Conservation (phyloP, 495 filamentous ascomycete genomes). For the Apodospora peruviana region DNA sequence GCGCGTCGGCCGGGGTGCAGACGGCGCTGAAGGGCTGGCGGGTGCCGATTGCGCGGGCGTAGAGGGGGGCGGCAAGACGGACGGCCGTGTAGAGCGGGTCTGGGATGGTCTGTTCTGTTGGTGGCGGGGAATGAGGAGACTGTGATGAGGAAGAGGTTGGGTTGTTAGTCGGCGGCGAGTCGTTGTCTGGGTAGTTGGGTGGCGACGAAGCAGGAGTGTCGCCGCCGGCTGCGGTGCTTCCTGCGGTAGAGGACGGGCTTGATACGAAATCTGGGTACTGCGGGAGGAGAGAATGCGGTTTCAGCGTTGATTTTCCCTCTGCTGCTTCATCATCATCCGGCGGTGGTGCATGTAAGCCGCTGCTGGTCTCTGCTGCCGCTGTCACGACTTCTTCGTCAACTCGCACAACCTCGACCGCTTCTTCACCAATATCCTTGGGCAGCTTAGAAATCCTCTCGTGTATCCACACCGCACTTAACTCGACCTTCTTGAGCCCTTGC, state of each 20-base stretch:
- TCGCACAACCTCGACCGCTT: too few species aligned
- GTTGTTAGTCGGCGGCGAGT: neutral
- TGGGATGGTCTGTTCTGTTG: neutral
- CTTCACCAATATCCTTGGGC: neutral
- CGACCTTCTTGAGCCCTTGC: slow-evolving; percentile 11
- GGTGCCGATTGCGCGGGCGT: slow-evolving; percentile 14
- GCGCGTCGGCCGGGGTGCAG: slow-evolving; percentile 11
- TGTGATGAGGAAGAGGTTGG: neutral
- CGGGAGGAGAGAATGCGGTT: slow-evolving; percentile 12
- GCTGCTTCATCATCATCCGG: neutral
- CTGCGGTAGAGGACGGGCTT: neutral
- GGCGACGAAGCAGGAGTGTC: neutral
- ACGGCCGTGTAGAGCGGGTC: slow-evolving; percentile 16
- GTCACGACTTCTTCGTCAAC: neutral
- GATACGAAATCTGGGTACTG: slow-evolving; percentile 9
- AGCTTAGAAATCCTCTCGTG: slow-evolving; percentile 11
- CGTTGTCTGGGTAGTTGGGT: neutral
- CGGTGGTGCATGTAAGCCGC: neutral
- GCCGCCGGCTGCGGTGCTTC: neutral
- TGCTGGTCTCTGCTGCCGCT: neutral
- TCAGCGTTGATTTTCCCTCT: neutral
- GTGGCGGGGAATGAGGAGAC: neutral
- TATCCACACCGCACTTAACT: slow-evolving; percentile 12
- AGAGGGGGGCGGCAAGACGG: slow-evolving; percentile 14
- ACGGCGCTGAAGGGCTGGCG: slow-evolving; percentile 10